Percentiles rank a stretch among this genome's conserved stretches.
Conservation (phyloP, 768 basidiomycete genomes). For the Rhodosporidiobolus sp. region DNA sequence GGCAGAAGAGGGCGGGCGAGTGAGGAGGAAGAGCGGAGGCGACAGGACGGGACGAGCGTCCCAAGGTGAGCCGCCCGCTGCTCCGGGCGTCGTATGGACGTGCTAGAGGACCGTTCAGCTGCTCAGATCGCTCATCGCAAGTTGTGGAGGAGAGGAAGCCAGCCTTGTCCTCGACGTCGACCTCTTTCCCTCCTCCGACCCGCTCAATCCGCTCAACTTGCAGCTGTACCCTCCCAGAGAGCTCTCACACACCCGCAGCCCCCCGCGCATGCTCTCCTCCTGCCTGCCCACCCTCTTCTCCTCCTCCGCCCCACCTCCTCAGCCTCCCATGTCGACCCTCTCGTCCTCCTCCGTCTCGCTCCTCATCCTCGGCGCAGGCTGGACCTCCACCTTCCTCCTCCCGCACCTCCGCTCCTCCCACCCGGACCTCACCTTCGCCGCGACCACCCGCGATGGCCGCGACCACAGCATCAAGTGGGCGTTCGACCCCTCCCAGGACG, state of each 20-base stretch:
- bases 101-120: too few relatives aligned
- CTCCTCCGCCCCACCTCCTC: not conserved
- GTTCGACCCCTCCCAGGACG: slow-evolving; percentile 58
- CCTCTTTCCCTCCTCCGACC: not conserved
- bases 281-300: slow-evolving; percentile 6
- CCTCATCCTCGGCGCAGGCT: slow-evolving; percentile 65
- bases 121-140: too few relatives aligned
- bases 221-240: not conserved
- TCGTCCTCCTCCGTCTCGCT: slow-evolving; percentile 51
- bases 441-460: slow-evolving; percentile 59
- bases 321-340: too few relatives aligned
- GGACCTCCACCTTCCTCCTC: slow-evolving; percentile 63
- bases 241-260: not conserved
- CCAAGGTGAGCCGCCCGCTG: too few relatives aligned
- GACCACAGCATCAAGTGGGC: slow-evolving; percentile 57
- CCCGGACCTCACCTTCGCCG: slow-evolving; percentile 33
- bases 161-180: not conserved
- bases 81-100: too few relatives aligned
- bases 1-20: too few relatives aligned
- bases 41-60: too few relatives aligned
- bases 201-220: not conserved
- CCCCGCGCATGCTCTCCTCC: slow-evolving; percentile 10
- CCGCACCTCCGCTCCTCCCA: slow-evolving; percentile 53
- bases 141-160: too few relatives aligned
- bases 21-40: too few relatives aligned